These are phyloP conservation scores for Oropetium thomaeum DNA, from an alignment of 176 grass and related monocot genomes.

Conservation along the genomic window DNA sequence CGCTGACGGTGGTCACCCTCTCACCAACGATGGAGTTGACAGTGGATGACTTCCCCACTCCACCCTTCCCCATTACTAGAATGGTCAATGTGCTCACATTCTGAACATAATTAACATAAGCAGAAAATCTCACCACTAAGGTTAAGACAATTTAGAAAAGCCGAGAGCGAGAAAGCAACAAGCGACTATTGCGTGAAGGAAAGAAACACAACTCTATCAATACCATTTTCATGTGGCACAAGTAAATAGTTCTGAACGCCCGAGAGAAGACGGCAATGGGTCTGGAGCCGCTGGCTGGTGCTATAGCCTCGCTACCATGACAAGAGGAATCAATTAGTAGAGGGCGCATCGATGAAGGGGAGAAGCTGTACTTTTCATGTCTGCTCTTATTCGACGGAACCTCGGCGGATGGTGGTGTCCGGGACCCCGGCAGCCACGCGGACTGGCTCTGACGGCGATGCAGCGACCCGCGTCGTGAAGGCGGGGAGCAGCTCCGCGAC, in stretches of 20 bases:
- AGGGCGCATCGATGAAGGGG: no score
- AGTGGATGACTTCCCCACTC: constrained; percentile 94
- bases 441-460: no score
- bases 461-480: no score
- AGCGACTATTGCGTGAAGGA: neutral
- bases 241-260: neutral
- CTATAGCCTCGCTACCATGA: no score
- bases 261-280: no score
- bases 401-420: no score
- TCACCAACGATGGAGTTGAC: constrained; percentile 91
- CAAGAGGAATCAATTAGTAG: no score
- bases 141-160: neutral
- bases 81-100: constrained; percentile 88
- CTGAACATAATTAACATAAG: constrained; percentile 40
- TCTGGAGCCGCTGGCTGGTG: no score
- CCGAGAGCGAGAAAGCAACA: neutral
- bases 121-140: neutral
- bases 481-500: no score
- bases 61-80: constrained; percentile 94
- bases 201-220: neutral
- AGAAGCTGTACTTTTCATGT: no score
- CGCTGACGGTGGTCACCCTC: constrained; percentile 72
- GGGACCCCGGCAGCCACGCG: no score
- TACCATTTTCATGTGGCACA: neutral
- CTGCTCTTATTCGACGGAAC: no score